Base-by-base conservation (phyloP, 441 rosid species). In the Aquilaria agallochum region DNA sequence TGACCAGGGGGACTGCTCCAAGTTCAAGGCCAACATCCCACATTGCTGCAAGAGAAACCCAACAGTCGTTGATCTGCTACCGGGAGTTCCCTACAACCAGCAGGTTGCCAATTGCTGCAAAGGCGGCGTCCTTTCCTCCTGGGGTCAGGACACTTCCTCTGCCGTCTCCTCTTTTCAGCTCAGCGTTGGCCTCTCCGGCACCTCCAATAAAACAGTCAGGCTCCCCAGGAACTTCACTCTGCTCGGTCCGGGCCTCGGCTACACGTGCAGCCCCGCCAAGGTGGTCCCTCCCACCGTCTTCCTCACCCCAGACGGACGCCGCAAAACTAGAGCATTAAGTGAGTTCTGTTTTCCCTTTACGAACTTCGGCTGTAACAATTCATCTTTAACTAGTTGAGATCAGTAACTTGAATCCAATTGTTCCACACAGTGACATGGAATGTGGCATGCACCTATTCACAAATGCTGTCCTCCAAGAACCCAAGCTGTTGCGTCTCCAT, bases 1-100 rank as follows among this genome's bases (percentile, higher is more conserved):
- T 0, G 84, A 79, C 1, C 86, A 81, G 69, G 89, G 86, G 34
- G 86, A 84, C 63, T 84, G 84, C 64, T 81, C 89, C 66, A 73
- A 77, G 77, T 76, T 84, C 72, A 78, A 73, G 73, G 76, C 58
- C 11, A 70, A 50, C 68, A 55, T 74, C 30, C 87, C 90, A 48
- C 85, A 79, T 64, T 72, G 83, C 15, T 78, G 85, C 54, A 72
- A 56, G 70, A 79, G 34, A 55, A 73, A 67, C 33, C 89, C 87
- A 11, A 70, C 77, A 2, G 66, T 79, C 12, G 83, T 84, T 47
- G 89, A 84, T 77, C 65, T 81, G 74, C 80, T 81, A 20, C 85
- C 87, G 0, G 87, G 85, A 11, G 80, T 72, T 15, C 83, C 85
- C 31, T 75, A 77, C 78, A 77, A 81, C 50, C 85, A 76, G 58